Conservation (phyloP, 2,329 filamentous ascomycete species). For the Botrytis aclada region DNA sequence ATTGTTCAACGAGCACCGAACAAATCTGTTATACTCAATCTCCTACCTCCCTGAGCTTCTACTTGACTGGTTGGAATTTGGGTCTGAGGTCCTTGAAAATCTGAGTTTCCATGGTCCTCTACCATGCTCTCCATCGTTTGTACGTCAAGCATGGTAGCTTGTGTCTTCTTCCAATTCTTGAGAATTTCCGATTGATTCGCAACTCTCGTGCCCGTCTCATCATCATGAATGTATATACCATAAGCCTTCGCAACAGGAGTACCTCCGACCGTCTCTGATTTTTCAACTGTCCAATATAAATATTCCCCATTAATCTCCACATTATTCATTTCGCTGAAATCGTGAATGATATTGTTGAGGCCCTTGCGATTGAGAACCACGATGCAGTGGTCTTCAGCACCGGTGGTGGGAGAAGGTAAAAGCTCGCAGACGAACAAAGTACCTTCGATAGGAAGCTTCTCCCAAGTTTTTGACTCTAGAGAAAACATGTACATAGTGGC, state of each 20-base stretch:
- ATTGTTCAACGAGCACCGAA: conserved; percentile 5
- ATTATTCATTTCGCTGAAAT: conserved; percentile 57
- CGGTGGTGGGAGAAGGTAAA: conserved; percentile 40
- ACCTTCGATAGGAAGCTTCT: conserved; percentile 82
- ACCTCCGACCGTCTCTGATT: conserved; percentile 13
- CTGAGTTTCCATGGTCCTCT: conserved; percentile 24
- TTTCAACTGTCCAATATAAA: conserved; percentile 43
- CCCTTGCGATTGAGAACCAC: conserved; percentile 72
- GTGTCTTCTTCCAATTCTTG: conserved; percentile 29
- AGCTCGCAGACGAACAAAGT: conserved; percentile 82
- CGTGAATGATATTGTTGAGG: conserved; percentile 66
- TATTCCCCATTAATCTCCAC: conserved; percentile 61
- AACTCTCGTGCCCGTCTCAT: conserved; percentile 45
- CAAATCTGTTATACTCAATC: conserved; percentile 10
- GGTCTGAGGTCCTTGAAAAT: conserved; percentile 18
- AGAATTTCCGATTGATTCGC: conserved; percentile 32
- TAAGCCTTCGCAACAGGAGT: conserved; percentile 41
- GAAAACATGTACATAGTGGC: conserved; percentile 82
- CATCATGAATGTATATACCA: conserved; percentile 55
- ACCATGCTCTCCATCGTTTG: conserved; percentile 14
- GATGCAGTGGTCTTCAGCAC: conserved; percentile 49
- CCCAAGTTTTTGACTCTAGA: conserved; percentile 65
- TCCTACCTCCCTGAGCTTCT: conserved; percentile 1
- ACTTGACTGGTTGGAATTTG: background rate
- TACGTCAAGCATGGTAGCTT: conserved; percentile 1